These are phyloP conservation scores for Murraya koenigii DNA, from an alignment of 345 rosid genomes.

Conservation along the genomic window DNA sequence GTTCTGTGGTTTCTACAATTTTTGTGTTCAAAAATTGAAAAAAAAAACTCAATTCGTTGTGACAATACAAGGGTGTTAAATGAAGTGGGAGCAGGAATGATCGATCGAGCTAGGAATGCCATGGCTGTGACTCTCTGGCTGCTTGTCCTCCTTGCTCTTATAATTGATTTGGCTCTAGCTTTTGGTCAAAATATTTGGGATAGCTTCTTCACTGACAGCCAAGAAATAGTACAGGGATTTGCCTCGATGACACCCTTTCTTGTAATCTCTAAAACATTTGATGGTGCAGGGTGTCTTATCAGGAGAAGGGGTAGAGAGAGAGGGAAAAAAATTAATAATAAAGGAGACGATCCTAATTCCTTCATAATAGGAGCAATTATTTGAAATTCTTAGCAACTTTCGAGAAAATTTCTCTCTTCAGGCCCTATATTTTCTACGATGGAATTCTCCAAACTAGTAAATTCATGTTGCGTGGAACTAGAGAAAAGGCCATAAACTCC, in stretches of 20 bases:
- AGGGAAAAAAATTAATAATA: too few species aligned
- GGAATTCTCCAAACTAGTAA: too few species aligned
- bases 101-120: constrained; percentile 47
- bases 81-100: constrained; percentile 65
- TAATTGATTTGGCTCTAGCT: constrained; percentile 34
- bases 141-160: constrained; percentile 47
- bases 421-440: too few species aligned
- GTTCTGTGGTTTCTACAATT: not conserved
- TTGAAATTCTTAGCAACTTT: too few species aligned
- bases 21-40: not conserved
- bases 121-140: constrained; percentile 46
- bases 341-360: too few species aligned
- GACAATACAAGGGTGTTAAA: constrained; percentile 81
- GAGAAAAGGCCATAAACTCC: too few species aligned
- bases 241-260: constrained; percentile 60
- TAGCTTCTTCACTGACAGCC: constrained; percentile 47
- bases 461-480: too few species aligned
- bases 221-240: constrained; percentile 35
- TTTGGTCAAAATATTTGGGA: constrained; percentile 62
- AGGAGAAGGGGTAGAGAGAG: constrained; percentile 19
- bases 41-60: not conserved
- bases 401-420: too few species aligned
- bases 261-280: constrained; percentile 49
- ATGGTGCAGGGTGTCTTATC: constrained; percentile 63
- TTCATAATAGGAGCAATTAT: too few species aligned